Base-by-base conservation (phyloP, 257 asterid genomes). In the Salvia miltiorrhiza region DNA sequence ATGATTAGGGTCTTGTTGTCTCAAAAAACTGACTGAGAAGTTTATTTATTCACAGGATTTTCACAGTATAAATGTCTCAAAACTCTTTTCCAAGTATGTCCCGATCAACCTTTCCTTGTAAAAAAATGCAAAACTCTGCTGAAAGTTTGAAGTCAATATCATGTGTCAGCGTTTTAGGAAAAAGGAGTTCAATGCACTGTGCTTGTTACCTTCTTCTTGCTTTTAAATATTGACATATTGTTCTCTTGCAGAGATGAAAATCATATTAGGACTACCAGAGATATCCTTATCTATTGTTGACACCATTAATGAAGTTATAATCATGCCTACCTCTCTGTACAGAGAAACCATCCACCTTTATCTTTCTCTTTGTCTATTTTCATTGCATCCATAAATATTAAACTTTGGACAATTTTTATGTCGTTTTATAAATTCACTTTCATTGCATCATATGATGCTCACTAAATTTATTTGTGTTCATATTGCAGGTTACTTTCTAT, bases 401-500 rank as follows among this genome's bases (percentile, higher is more conserved):
- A 37, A 14, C 37, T 64, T 20, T 21, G 10, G 65, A 58, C 53
- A 26, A 63, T 14, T 16, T 35, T 49, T 32, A 47, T 49, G 53
- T 26, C 2, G 13, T n/a, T 35, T 67, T 37, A 41, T 47, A 9
- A 64, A 12, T 50, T 39, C 48, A 2, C 55, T 30, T 62, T 49
- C 26, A 17, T 70, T 17, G 47, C 59, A 5, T 20, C 64, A 14
- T 52, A 53, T 23, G n/a, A 60, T 67, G 57, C 40, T 70, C 57
- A 19, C 32, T 56, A 8, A 65, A 14, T 39, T 5, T 23, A 30
- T 57, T 12, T 58, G 48, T 41, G 17, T 67, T 56, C 24, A 45
- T 67, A 73, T 72, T 37, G 55, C 84, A 86, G 95, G 95, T 90
- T 66, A 87, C 90, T 24, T 90, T 87, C 64, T 87, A 86, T 39